Percentiles rank a stretch among this genome's conserved stretches.
These are phyloP conservation scores for Zoysia matrella DNA, from an alignment of 202 grass and related monocot species.

Conservation along the genomic window DNA sequence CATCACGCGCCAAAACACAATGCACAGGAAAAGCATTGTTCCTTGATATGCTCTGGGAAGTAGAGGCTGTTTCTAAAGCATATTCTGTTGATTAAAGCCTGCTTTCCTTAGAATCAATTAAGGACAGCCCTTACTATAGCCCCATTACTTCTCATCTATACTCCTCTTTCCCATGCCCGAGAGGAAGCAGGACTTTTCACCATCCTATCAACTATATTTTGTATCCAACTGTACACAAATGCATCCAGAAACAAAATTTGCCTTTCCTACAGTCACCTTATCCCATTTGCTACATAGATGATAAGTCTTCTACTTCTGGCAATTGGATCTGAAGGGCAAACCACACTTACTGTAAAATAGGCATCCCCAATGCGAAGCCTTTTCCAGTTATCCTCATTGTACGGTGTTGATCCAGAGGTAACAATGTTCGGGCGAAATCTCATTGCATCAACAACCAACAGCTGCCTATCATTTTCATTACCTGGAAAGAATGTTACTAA, in stretches of 20 bases:
- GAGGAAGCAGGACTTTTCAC: background rate
- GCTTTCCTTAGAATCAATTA: background rate
- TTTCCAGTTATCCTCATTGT: slow-evolving; percentile 83
- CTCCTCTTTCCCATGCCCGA: background rate
- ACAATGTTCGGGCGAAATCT: slow-evolving; percentile 96
- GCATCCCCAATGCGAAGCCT: slow-evolving; percentile 79
- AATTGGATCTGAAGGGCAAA: slow-evolving; percentile 10
- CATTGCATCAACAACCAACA: slow-evolving; percentile 56
- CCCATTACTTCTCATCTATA: background rate
- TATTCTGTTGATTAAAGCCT: background rate
- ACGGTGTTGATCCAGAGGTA: slow-evolving; percentile 75
- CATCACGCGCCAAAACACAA: background rate
- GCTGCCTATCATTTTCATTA: slow-evolving; percentile 42
- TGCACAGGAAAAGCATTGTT: background rate
- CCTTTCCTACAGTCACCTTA: background rate
- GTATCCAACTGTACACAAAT: background rate
- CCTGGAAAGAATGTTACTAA: slow-evolving; percentile 29
- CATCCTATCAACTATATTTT: background rate
- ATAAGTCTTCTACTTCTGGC: background rate
- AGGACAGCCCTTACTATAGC: background rate
- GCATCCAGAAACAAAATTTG: background rate
- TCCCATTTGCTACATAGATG: background rate
- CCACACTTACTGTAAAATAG: slow-evolving; percentile 68
- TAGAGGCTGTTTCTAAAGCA: background rate
- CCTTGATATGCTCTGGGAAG: background rate